Conservation (phyloP, 2,329 filamentous ascomycete species). For the Venturia effusa region DNA sequence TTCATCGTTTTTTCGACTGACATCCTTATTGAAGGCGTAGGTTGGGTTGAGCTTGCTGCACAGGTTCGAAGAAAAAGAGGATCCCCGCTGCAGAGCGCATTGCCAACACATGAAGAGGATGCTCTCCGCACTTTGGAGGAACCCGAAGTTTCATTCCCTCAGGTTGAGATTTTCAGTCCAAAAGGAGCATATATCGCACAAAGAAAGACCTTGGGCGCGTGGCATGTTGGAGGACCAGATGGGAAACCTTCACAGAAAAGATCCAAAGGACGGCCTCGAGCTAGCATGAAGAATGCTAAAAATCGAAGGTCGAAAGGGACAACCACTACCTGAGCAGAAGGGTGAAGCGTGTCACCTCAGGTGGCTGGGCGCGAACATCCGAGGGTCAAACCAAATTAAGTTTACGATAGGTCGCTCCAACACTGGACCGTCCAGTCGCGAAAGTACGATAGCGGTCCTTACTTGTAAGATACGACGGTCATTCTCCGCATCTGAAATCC, state of each 20-base stretch:
- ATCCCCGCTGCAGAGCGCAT: background rate
- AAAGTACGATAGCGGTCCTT: background rate
- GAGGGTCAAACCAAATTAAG: background rate
- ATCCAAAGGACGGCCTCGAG: conserved; percentile 47
- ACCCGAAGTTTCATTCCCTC: conserved; percentile 42
- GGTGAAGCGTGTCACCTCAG: background rate
- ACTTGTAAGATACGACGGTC: background rate
- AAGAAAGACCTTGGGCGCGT: conserved; percentile 60
- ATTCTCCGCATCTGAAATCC: background rate
- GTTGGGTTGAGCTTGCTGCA: conserved; percentile 81
- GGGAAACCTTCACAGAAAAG: conserved; percentile 25
- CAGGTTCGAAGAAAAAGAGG: conserved; percentile 50
- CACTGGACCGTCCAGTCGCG: background rate
- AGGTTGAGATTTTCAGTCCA: conserved; percentile 76
- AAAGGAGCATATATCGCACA: conserved; percentile 67
- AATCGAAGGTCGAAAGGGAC: background rate
- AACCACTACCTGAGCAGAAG: background rate
- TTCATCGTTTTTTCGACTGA: conserved; percentile 74
- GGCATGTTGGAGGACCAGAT: conserved; percentile 47
- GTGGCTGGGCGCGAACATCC: background rate
- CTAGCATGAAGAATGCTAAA: conserved; percentile 57
- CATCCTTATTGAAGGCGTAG: conserved; percentile 81
- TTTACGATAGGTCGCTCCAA: background rate
- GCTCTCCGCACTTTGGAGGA: background rate
- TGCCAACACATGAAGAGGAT: background rate